A percentile compares a stretch with the other conserved stretches of the same genome.
phyloP scores from a whole-genome alignment of 2,329 filamentous ascomycete genomes.

The Fusarium anthophilum region DNA sequence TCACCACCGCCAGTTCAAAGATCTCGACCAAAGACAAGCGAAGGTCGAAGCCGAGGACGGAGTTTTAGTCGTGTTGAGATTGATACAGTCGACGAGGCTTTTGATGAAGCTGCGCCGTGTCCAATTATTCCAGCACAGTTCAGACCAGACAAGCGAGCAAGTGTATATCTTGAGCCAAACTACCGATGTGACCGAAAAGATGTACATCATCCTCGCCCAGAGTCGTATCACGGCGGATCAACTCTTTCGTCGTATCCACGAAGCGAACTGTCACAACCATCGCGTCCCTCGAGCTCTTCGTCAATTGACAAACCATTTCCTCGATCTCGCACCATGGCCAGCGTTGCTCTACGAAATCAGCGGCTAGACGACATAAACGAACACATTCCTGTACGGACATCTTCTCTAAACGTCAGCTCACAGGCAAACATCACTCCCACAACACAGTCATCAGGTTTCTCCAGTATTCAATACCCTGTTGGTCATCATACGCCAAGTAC shows the following conservation, averaged over 20 bases:
- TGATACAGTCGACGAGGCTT: slow-evolving; percentile 24
- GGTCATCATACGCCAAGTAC: slow-evolving; percentile 59
- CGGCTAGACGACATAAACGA: slow-evolving; percentile 50
- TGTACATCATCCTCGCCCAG: slow-evolving; percentile 4
- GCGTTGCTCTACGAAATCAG: slow-evolving; percentile 10
- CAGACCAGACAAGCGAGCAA: slow-evolving; percentile 16
- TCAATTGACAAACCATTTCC: slow-evolving; percentile 32
- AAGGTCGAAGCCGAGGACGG: slow-evolving; percentile 9
- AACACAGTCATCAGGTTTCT: slow-evolving; percentile 46
- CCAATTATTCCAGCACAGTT: slow-evolving; percentile 28
- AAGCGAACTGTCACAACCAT: slow-evolving; percentile 28
- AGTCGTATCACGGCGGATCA: slow-evolving; percentile 19
- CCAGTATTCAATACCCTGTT: slow-evolving; percentile 51
- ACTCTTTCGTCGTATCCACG: slow-evolving; percentile 12
- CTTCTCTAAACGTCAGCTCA: slow-evolving; percentile 50
- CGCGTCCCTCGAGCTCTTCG: slow-evolving; percentile 39
- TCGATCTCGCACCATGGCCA: slow-evolving; percentile 38
- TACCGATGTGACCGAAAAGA: not conserved
- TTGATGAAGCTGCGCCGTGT: slow-evolving; percentile 34
- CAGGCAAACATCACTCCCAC: slow-evolving; percentile 50
- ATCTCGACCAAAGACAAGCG: slow-evolving; percentile 31
- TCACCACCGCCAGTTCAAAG: slow-evolving; percentile 29
- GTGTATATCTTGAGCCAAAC: slow-evolving; percentile 5
- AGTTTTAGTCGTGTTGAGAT: slow-evolving; percentile 31
- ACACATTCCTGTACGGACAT: slow-evolving; percentile 47